Percentiles rank a stretch among this genome's conserved stretches.
These are phyloP conservation scores for Capsella rubella DNA, from an alignment of 441 rosid genomes.

Conservation along the genomic window DNA sequence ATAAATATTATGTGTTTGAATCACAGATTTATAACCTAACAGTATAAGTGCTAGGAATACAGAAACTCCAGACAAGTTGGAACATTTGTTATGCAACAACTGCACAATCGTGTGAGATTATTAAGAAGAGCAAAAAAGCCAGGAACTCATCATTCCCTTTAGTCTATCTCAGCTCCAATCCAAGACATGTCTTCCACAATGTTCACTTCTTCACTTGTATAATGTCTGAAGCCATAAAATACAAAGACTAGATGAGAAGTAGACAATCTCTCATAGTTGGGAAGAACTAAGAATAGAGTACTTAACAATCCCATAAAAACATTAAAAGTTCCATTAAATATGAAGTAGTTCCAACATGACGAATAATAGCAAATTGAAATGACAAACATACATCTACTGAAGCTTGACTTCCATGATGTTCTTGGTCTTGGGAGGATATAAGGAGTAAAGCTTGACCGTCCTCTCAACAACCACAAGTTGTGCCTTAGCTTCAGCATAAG, in stretches of 20 bases:
- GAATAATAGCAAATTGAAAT: conserved; percentile 6
- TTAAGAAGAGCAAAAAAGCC: background rate
- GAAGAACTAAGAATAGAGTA: conserved; percentile 1
- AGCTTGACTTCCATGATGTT: conserved; percentile 74
- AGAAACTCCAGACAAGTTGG: conserved; percentile 9
- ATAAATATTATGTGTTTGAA: background rate
- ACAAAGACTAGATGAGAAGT: conserved; percentile 22
- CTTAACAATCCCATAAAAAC: conserved; percentile 1
- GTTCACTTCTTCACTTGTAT: conserved; percentile 30
- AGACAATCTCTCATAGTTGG: conserved; percentile 8
- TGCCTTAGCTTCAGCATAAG: conserved; percentile 60
- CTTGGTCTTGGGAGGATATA: conserved; percentile 73
- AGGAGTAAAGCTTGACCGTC: conserved; percentile 68
- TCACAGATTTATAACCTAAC: conserved; percentile 4
- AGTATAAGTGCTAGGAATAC: conserved; percentile 5
- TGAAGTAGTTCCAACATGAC: conserved; percentile 12
- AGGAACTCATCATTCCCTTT: conserved; percentile 7
- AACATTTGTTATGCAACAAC: conserved; percentile 4
- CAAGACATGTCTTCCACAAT: conserved; percentile 6
- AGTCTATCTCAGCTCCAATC: conserved; percentile 17
- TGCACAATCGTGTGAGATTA: conserved; percentile 23
- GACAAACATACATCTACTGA: conserved; percentile 40
- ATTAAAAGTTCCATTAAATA: conserved; percentile 1
- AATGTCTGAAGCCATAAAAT: conserved; percentile 22
- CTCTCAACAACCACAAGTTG: conserved; percentile 74